Evolutionary conservation across 1,284 basidiomycete species (phyloP).

Genomic region (Cutaneotrichosporon cutaneum): DNA sequence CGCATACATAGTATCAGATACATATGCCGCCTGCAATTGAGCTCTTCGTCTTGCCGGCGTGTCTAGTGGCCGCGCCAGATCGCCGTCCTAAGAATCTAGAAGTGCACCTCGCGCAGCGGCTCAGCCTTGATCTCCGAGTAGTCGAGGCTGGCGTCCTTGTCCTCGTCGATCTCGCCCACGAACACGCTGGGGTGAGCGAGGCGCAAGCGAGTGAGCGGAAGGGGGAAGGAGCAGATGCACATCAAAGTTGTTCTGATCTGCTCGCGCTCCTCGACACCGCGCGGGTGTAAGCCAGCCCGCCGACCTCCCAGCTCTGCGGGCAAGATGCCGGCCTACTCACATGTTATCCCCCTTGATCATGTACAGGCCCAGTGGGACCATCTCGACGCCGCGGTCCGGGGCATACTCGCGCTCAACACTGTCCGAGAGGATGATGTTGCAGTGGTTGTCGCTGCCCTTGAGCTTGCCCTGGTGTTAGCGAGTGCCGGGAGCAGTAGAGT

Average conservation of each 20-base stretch:
- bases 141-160: constrained; percentile 75
- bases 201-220: not conserved
- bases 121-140: constrained; percentile 79
- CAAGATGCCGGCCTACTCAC: too few relatives aligned
- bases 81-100: constrained; percentile 18
- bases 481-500: not conserved
- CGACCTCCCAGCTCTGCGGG: not conserved
- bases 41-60: constrained; percentile 44
- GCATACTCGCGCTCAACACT: constrained; percentile 88
- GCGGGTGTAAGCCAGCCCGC: too few relatives aligned
- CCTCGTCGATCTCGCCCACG: constrained; percentile 87
- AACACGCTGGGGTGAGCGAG: constrained; percentile 61
- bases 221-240: not conserved
- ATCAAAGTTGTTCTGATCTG: too few relatives aligned
- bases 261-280: not conserved
- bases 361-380: constrained; percentile 92
- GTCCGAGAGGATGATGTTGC: constrained; percentile 87
- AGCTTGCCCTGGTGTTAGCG: constrained; percentile 67
- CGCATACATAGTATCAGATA: constrained; percentile 2
- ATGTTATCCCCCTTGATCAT: constrained; percentile 97
- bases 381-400: constrained; percentile 85
- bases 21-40: constrained; percentile 35
- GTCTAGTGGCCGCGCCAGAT: constrained; percentile 1
- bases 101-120: constrained; percentile 57
- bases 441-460: constrained; percentile 87